Evolutionary conservation across 2,329 filamentous ascomycete genomes (phyloP).

Genomic region (Monilinia polystroma): DNA sequence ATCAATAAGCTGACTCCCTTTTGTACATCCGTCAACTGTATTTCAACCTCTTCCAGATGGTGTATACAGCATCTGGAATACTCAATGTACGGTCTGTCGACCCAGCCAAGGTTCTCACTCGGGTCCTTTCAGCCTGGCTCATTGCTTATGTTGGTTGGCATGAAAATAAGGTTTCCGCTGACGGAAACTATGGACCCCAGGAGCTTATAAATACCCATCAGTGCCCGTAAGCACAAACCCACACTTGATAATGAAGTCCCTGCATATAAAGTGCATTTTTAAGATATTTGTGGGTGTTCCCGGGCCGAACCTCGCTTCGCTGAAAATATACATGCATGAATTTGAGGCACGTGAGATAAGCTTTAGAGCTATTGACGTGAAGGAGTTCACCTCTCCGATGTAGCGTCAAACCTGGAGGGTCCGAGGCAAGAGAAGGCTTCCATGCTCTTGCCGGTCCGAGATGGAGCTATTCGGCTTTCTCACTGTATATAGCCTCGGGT

Average conservation of each 20-base stretch:
- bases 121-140: conserved; percentile 13
- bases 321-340: conserved; percentile 6
- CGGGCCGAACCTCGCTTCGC: neutral
- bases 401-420: neutral
- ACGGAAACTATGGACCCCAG: neutral
- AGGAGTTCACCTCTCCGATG: neutral
- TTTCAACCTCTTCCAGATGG: neutral
- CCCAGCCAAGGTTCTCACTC: neutral
- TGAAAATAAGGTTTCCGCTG: conserved; percentile 4
- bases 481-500: neutral
- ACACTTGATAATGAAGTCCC: neutral
- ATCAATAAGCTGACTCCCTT: neutral
- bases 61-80: neutral
- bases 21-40: neutral
- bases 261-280: conserved; percentile 4
- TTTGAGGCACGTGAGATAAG: neutral
- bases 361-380: conserved; percentile 1
- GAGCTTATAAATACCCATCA: neutral
- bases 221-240: neutral
- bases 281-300: conserved; percentile 6
- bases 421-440: neutral
- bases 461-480: conserved; percentile 5
- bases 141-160: conserved; percentile 14
- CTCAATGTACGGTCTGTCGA: neutral
- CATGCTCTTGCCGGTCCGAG: neutral